phyloP scores from a whole-genome alignment of 768 basidiomycete genomes.

The Ramaria sp. region DNA sequence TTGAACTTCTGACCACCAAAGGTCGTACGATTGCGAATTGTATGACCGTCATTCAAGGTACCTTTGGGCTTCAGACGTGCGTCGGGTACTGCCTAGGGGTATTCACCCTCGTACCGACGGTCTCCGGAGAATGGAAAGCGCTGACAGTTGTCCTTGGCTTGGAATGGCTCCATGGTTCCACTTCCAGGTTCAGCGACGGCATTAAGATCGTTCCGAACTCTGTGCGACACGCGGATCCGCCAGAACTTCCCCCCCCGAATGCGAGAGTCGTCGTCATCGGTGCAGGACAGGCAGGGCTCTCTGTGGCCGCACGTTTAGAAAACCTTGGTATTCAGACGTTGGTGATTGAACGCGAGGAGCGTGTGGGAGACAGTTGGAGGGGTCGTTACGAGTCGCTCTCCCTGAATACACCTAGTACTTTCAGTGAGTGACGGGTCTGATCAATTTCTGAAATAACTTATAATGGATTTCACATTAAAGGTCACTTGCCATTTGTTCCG shows the following conservation, averaged over 20 bases:
- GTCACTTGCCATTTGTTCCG: background rate
- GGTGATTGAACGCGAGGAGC: background rate
- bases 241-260: background rate
- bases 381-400: slow-evolving; percentile 9
- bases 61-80: background rate
- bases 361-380: slow-evolving; percentile 1
- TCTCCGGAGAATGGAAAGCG: background rate
- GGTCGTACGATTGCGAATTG: background rate
- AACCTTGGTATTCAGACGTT: slow-evolving; percentile 24
- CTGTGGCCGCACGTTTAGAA: slow-evolving; percentile 31
- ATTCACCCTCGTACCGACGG: background rate
- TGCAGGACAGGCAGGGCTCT: slow-evolving; percentile 40
- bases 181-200: background rate
- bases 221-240: background rate
- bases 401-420: background rate
- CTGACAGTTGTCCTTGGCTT: background rate
- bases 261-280: slow-evolving; percentile 21
- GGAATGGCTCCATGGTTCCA: background rate
- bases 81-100: background rate
- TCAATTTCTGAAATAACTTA: background rate
- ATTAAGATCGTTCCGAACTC: background rate
- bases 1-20: background rate
- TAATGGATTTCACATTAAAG: background rate
- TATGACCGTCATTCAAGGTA: background rate
- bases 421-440: background rate